Evolutionary conservation across 2,329 filamentous ascomycete species (phyloP).

Genomic region (Graphilbum sp.): DNA sequence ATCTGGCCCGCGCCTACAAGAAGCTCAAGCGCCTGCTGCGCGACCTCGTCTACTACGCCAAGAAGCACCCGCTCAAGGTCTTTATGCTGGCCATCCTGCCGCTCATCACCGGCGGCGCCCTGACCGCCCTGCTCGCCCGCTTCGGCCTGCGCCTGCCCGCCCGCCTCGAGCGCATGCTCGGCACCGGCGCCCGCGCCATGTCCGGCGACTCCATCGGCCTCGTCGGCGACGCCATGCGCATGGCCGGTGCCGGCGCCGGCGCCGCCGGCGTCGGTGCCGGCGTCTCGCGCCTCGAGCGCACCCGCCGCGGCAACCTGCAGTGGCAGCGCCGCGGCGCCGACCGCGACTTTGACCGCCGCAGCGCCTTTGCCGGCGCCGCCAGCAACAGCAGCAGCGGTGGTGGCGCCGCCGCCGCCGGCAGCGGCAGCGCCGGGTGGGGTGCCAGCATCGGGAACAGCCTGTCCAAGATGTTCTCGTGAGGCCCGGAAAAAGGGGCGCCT

Average conservation of each 20-base stretch:
- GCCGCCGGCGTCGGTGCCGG: slow-evolving; percentile 8
- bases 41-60: slow-evolving; percentile 67
- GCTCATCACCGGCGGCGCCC: slow-evolving; percentile 65
- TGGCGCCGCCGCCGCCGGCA: not conserved
- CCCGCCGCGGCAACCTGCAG: slow-evolving; percentile 16
- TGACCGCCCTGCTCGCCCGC: slow-evolving; percentile 59
- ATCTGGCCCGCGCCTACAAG: slow-evolving; percentile 55
- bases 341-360: slow-evolving; percentile 12
- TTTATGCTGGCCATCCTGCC: slow-evolving; percentile 80
- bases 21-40: slow-evolving; percentile 66
- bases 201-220: slow-evolving; percentile 30
- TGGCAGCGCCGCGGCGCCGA: slow-evolving; percentile 22
- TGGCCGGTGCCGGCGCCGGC: slow-evolving; percentile 23
- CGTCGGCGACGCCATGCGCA: slow-evolving; percentile 37
- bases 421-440: not conserved
- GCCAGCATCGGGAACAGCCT: slow-evolving; percentile 1
- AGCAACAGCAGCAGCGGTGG: not conserved
- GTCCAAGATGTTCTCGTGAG: slow-evolving; percentile 6
- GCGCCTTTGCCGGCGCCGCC: not conserved
- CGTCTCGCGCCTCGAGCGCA: slow-evolving; percentile 17
- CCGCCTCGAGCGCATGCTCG: slow-evolving; percentile 41
- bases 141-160: slow-evolving; percentile 66
- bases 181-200: slow-evolving; percentile 32
- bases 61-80: slow-evolving; percentile 71
- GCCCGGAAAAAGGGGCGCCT: not conserved